A percentile compares a stretch with the other conserved stretches of the same genome.
These are phyloP conservation scores for Nakataea oryzae DNA, from an alignment of 2,329 filamentous ascomycete species.

Conservation along the genomic window DNA sequence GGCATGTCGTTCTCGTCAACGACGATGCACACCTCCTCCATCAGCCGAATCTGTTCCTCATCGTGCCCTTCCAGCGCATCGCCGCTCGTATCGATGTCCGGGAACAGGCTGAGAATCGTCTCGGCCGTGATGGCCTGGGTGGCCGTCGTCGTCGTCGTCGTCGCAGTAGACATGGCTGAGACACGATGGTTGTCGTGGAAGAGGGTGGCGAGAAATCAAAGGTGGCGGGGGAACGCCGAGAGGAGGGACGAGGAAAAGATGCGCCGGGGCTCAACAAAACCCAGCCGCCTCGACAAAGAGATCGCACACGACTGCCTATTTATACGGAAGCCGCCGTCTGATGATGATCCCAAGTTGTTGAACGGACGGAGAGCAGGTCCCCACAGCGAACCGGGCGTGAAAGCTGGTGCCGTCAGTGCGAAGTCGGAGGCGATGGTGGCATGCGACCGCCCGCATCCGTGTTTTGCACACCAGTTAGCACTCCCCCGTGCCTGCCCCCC, in stretches of 20 bases:
- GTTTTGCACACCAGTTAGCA: too few species aligned
- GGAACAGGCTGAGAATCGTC: constrained; percentile 79
- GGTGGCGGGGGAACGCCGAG: not conserved
- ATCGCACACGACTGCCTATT: not conserved
- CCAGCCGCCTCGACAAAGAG: not conserved
- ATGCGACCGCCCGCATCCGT: too few species aligned
- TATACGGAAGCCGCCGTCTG: not conserved
- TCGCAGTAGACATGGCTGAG: not conserved
- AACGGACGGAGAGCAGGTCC: not conserved
- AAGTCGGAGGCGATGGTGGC: not conserved
- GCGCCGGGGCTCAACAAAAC: not conserved
- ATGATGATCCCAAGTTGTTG: not conserved
- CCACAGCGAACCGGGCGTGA: not conserved
- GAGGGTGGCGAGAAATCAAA: not conserved
- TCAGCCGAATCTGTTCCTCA: constrained; percentile 92
- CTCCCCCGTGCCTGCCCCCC: too few species aligned
- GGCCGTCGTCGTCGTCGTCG: constrained; percentile 33
- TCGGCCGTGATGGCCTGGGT: constrained; percentile 67
- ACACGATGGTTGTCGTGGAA: not conserved
- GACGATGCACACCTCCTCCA: constrained; percentile 99
- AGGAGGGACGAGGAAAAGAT: too few species aligned
- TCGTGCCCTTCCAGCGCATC: constrained; percentile 82
- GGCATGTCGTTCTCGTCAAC: constrained; percentile 84
- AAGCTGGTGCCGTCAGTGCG: not conserved
- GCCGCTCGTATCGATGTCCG: constrained; percentile 64